Percentiles rank a stretch among this genome's conserved stretches.
phyloP scores from a whole-genome alignment of 345 rosid genomes.

The Salix viminalis region DNA sequence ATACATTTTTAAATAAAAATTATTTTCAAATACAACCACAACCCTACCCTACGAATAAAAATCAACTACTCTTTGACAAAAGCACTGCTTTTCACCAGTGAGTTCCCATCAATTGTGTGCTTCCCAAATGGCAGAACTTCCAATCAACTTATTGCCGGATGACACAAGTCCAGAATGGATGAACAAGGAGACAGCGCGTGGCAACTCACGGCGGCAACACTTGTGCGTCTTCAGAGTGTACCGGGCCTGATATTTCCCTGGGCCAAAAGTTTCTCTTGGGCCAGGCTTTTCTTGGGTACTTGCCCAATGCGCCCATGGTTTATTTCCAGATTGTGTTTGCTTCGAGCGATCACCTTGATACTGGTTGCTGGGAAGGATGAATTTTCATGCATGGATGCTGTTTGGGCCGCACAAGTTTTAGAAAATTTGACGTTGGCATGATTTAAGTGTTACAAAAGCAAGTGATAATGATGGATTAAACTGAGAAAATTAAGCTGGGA shows the following conservation, averaged over 20 bases:
- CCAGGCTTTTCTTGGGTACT: conserved; percentile 11
- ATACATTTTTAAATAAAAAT: too few species aligned
- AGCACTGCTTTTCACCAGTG: too few species aligned
- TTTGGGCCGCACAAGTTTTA: conserved; percentile 38
- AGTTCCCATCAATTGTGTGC: too few species aligned
- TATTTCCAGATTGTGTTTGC: conserved; percentile 63
- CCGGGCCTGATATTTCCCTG: conserved; percentile 48
- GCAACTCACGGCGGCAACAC: conserved; percentile 64
- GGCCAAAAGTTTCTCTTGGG: conserved; percentile 36
- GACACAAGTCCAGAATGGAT: conserved; percentile 47
- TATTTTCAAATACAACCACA: too few species aligned
- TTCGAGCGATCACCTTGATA: conserved; percentile 58
- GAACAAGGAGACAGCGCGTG: conserved; percentile 70
- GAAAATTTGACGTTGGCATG: neutral
- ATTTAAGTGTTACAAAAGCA: neutral
- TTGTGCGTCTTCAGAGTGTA: conserved; percentile 63
- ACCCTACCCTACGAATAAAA: too few species aligned
- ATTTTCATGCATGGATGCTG: conserved; percentile 65
- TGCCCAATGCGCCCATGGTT: conserved; percentile 61
- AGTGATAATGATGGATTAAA: neutral
- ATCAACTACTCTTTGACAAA: too few species aligned
- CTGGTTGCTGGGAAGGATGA: conserved; percentile 62
- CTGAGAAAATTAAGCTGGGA: too few species aligned
- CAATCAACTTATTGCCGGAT: conserved; percentile 34
- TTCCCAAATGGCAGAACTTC: conserved; percentile 17